These are phyloP conservation scores for Collybiopsis confluens DNA, from an alignment of 768 basidiomycete species.

Conservation along the genomic window DNA sequence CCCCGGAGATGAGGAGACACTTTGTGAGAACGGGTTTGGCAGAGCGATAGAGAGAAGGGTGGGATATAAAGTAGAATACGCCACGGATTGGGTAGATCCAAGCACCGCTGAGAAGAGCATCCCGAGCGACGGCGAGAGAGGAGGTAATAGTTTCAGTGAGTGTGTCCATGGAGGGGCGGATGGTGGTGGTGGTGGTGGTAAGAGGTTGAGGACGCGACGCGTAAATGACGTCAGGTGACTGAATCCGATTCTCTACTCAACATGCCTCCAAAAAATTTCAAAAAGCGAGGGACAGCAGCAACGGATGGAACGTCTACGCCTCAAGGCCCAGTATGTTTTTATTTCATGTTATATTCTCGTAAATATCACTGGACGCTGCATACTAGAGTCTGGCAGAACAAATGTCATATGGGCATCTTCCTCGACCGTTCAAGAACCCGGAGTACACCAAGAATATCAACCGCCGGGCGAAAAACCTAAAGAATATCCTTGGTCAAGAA, in stretches of 20 bases:
- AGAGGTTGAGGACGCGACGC: no score
- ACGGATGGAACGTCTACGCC: conserved; percentile 12
- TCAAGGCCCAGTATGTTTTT: conserved; percentile 10
- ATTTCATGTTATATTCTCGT: neutral
- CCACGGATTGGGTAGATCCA: conserved; percentile 38
- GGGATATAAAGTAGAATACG: conserved; percentile 30
- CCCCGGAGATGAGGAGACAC: conserved; percentile 31
- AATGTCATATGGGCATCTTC: conserved; percentile 64
- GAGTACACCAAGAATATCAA: conserved; percentile 66
- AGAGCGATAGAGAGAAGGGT: conserved; percentile 29
- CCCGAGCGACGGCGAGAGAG: conserved; percentile 16
- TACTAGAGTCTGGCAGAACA: conserved; percentile 74
- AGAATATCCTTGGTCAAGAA: conserved; percentile 73
- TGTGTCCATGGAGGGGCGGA: no score
- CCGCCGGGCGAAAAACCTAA: conserved; percentile 74
- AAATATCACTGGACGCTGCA: neutral
- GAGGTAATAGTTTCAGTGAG: no score
- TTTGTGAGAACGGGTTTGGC: conserved; percentile 35
- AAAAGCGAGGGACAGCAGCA: conserved; percentile 14
- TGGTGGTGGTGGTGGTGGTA: no score
- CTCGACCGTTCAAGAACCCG: conserved; percentile 77
- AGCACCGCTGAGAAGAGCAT: conserved; percentile 29
- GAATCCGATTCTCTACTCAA: no score
- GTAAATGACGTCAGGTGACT: no score
- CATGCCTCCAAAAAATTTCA: conserved; percentile 25